Conservation (phyloP, 805 yeast genomes). For the Clavispora asparagi region DNA sequence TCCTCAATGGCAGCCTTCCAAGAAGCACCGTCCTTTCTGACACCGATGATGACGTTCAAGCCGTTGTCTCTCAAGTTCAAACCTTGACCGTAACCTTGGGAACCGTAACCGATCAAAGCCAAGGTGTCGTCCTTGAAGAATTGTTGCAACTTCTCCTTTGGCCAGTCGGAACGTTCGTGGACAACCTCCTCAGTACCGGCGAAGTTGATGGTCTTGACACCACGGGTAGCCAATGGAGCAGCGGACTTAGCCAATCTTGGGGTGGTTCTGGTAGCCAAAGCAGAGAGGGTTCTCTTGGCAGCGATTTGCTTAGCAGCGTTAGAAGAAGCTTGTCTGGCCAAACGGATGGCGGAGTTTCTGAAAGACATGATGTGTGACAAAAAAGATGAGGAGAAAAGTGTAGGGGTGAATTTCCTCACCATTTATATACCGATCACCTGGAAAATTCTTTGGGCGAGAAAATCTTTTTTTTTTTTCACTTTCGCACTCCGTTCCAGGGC, state of each 20-base stretch:
- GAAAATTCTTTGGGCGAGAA: background rate
- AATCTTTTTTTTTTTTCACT: background rate
- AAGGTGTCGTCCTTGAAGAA: slow-evolving; percentile 98
- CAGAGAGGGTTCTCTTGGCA: slow-evolving; percentile 64
- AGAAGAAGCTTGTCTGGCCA: slow-evolving; percentile 44
- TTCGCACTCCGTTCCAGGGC: slow-evolving; percentile 12
- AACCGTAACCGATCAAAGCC: slow-evolving; percentile 98
- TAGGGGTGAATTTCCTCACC: background rate
- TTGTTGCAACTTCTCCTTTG: slow-evolving; percentile 89
- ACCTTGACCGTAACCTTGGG: slow-evolving; percentile 99
- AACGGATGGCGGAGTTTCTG: slow-evolving; percentile 40
- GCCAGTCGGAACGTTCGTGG: slow-evolving; percentile 99
- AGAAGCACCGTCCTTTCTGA: slow-evolving; percentile 96
- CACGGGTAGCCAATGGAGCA: slow-evolving; percentile 64
- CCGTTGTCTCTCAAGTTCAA: slow-evolving; percentile 99
- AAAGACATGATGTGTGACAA: slow-evolving; percentile 30
- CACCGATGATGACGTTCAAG: slow-evolving; percentile 95
- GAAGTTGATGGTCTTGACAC: slow-evolving; percentile 93
- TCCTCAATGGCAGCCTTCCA: slow-evolving; percentile 99
- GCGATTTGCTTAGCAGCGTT: slow-evolving; percentile 40
- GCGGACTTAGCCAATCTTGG: slow-evolving; percentile 28
- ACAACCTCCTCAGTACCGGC: slow-evolving; percentile 94
- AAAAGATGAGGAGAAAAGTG: slow-evolving; percentile 4
- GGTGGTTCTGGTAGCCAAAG: slow-evolving; percentile 46
- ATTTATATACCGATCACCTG: slow-evolving; percentile 2